Conservation (phyloP, 768 basidiomycete species). For the Tylopilus rubrobrunneus region DNA sequence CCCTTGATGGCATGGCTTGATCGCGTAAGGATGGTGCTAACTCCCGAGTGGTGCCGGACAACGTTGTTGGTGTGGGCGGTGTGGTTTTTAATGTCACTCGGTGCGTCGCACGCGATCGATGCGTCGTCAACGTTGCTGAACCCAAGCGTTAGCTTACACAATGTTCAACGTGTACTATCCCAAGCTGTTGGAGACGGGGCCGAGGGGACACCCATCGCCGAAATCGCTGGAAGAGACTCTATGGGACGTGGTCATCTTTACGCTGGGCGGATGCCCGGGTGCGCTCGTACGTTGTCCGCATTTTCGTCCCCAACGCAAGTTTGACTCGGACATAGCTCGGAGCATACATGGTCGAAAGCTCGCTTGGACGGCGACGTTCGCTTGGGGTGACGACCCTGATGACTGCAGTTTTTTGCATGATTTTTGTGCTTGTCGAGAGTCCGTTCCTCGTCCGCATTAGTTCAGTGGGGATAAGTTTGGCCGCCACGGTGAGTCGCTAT, state of each 20-base stretch:
- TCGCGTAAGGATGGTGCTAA: constrained; percentile 64
- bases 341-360: constrained; percentile 73
- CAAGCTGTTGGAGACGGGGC: constrained; percentile 67
- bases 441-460: constrained; percentile 59
- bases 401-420: constrained; percentile 70
- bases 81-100: constrained; percentile 77
- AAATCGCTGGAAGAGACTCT: constrained; percentile 59
- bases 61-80: constrained; percentile 75
- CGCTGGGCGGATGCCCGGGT: constrained; percentile 81
- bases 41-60: constrained; percentile 71
- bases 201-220: constrained; percentile 21
- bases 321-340: constrained; percentile 51
- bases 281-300: constrained; percentile 55
- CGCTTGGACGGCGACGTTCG: constrained; percentile 68
- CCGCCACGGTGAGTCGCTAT: constrained; percentile 46
- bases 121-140: background rate
- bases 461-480: constrained; percentile 74
- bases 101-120: constrained; percentile 36
- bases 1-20: constrained; percentile 69
- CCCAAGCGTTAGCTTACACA: constrained; percentile 58
- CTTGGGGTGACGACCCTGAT: constrained; percentile 71
- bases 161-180: constrained; percentile 95
- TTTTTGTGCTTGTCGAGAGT: constrained; percentile 59
- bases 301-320: background rate
- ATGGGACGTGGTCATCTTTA: constrained; percentile 86